Conservation (phyloP, 2,329 filamentous ascomycete genomes). For the Zalaria sp. region DNA sequence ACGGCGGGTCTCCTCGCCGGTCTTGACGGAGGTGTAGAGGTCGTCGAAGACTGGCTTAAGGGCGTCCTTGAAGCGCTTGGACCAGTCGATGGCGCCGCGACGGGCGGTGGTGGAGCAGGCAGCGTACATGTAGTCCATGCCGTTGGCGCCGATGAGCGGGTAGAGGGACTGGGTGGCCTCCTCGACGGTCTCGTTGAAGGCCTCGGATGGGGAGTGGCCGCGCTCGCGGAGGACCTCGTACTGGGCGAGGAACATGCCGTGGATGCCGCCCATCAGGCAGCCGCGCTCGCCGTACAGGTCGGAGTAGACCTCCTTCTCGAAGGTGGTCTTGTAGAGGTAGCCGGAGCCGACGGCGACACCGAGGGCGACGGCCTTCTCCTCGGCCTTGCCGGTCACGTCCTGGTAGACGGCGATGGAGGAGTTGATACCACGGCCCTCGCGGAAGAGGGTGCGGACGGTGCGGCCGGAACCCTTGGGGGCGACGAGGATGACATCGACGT, state of each 20-base stretch:
- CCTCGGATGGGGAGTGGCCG: slow-evolving; percentile 93
- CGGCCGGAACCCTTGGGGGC: slow-evolving; percentile 98
- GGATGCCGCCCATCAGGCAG: slow-evolving; percentile 99
- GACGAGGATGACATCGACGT: slow-evolving; percentile 98
- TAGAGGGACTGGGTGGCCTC: slow-evolving; percentile 97
- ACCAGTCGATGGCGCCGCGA: slow-evolving; percentile 98
- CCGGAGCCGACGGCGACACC: slow-evolving; percentile 94
- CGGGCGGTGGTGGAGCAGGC: slow-evolving; percentile 98
- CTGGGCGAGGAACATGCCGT: slow-evolving; percentile 99
- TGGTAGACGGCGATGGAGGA: slow-evolving; percentile 97
- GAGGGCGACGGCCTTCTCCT: slow-evolving; percentile 94
- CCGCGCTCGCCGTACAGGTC: slow-evolving; percentile 99
- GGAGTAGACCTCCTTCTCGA: slow-evolving; percentile 99
- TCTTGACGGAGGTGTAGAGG: slow-evolving; percentile 84
- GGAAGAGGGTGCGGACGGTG: slow-evolving; percentile 97
- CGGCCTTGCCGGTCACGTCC: slow-evolving; percentile 92
- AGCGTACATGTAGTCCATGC: slow-evolving; percentile 99
- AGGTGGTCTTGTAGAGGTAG: slow-evolving; percentile 99
- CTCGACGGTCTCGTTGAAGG: slow-evolving; percentile 99
- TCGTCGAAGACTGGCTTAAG: slow-evolving; percentile 98
- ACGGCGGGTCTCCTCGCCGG: slow-evolving; percentile 88
- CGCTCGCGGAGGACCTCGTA: slow-evolving; percentile 99
- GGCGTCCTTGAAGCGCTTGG: slow-evolving; percentile 88
- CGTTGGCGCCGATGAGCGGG: slow-evolving; percentile 90
- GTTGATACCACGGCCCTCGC: slow-evolving; percentile 99